A percentile compares a stretch with the other conserved stretches of the same genome.
These are phyloP conservation scores for Cryptococcus maquisensis DNA, from an alignment of 1,284 basidiomycete genomes.

Conservation along the genomic window DNA sequence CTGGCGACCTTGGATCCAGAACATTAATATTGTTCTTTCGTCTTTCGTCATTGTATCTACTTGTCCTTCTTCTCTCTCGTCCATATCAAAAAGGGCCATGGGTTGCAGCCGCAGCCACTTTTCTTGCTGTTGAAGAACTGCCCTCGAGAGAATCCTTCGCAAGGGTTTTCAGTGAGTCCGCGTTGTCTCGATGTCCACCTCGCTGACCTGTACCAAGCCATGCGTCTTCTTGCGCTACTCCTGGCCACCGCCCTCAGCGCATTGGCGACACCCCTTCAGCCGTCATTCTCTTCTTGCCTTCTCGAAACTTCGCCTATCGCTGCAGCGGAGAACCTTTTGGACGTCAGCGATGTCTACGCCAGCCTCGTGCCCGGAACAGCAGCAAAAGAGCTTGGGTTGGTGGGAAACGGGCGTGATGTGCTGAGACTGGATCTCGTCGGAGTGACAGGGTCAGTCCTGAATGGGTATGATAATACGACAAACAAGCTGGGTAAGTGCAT, in stretches of 20 bases:
- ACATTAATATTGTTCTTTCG: too few relatives aligned
- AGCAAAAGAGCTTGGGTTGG: slow-evolving; percentile 42
- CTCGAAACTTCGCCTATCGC: slow-evolving; percentile 22
- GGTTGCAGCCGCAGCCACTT: too few relatives aligned
- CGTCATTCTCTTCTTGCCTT: slow-evolving; percentile 29
- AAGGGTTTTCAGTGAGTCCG: too few relatives aligned
- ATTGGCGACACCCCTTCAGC: slow-evolving; percentile 22
- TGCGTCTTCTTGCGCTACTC: slow-evolving; percentile 9
- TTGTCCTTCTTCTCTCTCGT: too few relatives aligned
- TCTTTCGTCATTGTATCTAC: too few relatives aligned
- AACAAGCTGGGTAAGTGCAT: slow-evolving; percentile 60
- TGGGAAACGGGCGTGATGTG: slow-evolving; percentile 35
- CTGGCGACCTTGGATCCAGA: too few relatives aligned
- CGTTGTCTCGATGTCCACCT: too few relatives aligned
- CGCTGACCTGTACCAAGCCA: background rate
- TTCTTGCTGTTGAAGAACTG: too few relatives aligned
- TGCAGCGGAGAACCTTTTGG: slow-evolving; percentile 46
- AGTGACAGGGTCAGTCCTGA: slow-evolving; percentile 51
- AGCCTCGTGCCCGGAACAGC: slow-evolving; percentile 56
- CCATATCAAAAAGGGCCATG: too few relatives aligned
- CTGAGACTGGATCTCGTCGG: slow-evolving; percentile 46
- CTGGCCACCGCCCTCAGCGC: slow-evolving; percentile 11
- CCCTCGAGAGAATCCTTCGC: too few relatives aligned
- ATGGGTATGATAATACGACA: slow-evolving; percentile 59
- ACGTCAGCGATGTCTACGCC: slow-evolving; percentile 66